These are phyloP conservation scores for Potentilla sterilis DNA, from an alignment of 306 rosid genomes.

Conservation along the genomic window DNA sequence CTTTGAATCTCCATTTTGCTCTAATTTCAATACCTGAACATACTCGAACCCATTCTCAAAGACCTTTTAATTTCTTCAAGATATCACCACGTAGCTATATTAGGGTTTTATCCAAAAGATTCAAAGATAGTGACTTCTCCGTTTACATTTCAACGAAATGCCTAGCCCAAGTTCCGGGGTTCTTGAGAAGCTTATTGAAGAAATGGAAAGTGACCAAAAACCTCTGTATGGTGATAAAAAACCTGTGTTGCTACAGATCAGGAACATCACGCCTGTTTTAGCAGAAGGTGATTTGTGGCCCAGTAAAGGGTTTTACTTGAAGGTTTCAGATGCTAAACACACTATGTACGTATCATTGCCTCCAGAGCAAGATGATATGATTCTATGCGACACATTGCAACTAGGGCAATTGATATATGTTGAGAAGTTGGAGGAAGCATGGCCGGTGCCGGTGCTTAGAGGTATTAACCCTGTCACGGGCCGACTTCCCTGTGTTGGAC, in stretches of 20 bases:
- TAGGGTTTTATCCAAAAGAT: background rate
- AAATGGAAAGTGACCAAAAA: slow-evolving; percentile 24
- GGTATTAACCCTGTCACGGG: slow-evolving; percentile 32
- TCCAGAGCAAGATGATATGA: slow-evolving; percentile 35
- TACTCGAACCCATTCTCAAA: background rate
- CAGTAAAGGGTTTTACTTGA: slow-evolving; percentile 32
- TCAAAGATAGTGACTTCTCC: background rate
- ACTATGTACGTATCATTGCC: slow-evolving; percentile 37
- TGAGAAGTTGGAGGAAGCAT: slow-evolving; percentile 24
- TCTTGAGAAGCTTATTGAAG: slow-evolving; percentile 36
- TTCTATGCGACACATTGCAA: slow-evolving; percentile 29
- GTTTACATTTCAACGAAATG: slow-evolving; percentile 21
- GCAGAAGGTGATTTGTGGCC: slow-evolving; percentile 41
- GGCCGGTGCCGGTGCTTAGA: slow-evolving; percentile 28
- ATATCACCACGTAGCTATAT: background rate
- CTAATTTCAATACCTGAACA: background rate
- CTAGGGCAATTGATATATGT: slow-evolving; percentile 37
- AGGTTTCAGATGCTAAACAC: slow-evolving; percentile 41
- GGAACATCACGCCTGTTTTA: slow-evolving; percentile 32
- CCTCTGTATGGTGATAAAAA: background rate
- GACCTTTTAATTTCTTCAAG: background rate
- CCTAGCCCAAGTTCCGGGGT: slow-evolving; percentile 30
- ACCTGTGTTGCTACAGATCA: slow-evolving; percentile 24
- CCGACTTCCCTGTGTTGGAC: slow-evolving; percentile 26
- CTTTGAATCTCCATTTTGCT: background rate